phyloP scores from a whole-genome alignment of 225 moss, liverwort and hornwort genomes.

The Lunularia cruciata region DNA sequence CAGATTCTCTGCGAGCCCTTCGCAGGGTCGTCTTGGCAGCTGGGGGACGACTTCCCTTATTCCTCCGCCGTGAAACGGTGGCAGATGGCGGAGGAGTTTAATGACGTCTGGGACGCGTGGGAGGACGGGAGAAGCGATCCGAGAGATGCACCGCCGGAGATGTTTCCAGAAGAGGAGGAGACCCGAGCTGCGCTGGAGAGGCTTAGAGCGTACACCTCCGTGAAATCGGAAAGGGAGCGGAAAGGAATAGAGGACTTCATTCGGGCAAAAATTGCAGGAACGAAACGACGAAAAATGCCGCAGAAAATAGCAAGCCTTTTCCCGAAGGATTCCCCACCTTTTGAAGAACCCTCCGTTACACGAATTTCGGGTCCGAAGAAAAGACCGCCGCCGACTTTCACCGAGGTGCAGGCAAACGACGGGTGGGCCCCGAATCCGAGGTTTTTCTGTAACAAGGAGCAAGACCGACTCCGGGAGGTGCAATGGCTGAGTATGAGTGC shows the following conservation, averaged over 20 bases:
- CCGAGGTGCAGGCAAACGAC: constrained; percentile 25
- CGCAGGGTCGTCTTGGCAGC: constrained; percentile 46
- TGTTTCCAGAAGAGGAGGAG: background rate
- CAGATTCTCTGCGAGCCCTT: constrained; percentile 44
- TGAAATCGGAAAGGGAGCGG: constrained; percentile 20
- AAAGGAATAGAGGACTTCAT: constrained; percentile 14
- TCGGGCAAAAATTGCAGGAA: background rate
- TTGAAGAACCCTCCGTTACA: too few species aligned
- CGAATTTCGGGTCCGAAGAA: background rate
- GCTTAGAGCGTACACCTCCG: background rate
- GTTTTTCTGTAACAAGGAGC: constrained; percentile 45
- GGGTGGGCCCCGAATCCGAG: constrained; percentile 38
- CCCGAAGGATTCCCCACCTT: too few species aligned
- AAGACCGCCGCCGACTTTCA: constrained; percentile 21
- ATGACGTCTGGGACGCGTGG: constrained; percentile 31
- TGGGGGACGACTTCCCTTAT: constrained; percentile 31
- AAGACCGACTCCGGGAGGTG: constrained; percentile 23
- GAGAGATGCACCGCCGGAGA: background rate
- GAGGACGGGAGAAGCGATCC: constrained; percentile 3
- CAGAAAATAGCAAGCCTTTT: constrained; percentile 3
- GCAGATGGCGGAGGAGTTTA: constrained; percentile 27
- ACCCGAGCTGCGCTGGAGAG: background rate
- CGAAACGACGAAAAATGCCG: background rate
- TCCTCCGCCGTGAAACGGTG: constrained; percentile 26
- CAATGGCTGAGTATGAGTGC: constrained; percentile 38